Conservation (phyloP, 2,329 filamentous ascomycete genomes). For the Curvularia sp. region DNA sequence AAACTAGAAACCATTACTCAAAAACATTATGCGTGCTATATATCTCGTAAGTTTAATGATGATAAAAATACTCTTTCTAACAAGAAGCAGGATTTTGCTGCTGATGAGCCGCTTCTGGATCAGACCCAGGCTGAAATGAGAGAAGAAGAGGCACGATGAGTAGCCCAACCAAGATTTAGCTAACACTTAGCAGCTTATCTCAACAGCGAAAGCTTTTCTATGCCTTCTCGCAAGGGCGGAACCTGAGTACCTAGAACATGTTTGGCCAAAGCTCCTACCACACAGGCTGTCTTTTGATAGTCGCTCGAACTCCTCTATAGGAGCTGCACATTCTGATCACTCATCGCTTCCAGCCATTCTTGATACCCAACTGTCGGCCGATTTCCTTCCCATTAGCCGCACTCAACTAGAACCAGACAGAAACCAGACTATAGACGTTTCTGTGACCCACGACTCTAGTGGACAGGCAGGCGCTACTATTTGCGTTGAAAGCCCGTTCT, state of each 20-base stretch:
- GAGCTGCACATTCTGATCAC: conserved; percentile 9
- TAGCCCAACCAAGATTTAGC: conserved; percentile 8
- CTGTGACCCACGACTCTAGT: not conserved
- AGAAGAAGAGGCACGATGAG: conserved; percentile 16
- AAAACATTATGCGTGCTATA: conserved; percentile 13
- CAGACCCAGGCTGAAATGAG: conserved; percentile 12
- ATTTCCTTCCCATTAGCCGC: conserved; percentile 7
- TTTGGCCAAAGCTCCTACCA: conserved; percentile 17
- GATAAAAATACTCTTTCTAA: conserved; percentile 12
- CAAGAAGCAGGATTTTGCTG: conserved; percentile 2
- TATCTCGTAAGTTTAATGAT: conserved; percentile 8
- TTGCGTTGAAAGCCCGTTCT: not conserved
- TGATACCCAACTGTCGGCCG: conserved; percentile 4
- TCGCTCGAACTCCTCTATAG: conserved; percentile 7
- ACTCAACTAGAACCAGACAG: conserved; percentile 2
- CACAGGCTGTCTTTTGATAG: conserved; percentile 16
- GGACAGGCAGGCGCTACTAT: not conserved
- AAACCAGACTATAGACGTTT: not conserved
- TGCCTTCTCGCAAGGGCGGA: no score
- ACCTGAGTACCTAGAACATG: conserved; percentile 12
- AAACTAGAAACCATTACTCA: conserved; percentile 3
- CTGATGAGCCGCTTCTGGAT: no score
- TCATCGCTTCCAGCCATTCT: conserved; percentile 4
- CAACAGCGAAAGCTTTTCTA: conserved; percentile 13
- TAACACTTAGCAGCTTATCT: conserved; percentile 18